Evolutionary conservation across 208 protist species (phyloP).

Genomic region (Sergeia podlipaevii): DNA sequence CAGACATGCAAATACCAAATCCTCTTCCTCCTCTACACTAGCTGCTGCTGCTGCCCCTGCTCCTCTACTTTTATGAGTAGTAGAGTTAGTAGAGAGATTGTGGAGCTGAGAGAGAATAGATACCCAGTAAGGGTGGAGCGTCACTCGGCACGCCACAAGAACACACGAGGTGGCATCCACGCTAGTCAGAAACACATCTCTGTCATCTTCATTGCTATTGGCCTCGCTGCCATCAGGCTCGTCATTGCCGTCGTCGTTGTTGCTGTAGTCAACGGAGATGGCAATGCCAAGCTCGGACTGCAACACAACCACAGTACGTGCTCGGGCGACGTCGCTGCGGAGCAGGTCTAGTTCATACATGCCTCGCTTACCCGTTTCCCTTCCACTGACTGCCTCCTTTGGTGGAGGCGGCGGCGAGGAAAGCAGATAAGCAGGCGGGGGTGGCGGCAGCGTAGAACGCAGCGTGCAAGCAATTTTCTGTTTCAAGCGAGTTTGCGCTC

Average conservation of each 20-base stretch:
- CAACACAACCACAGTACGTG: constrained; percentile 26
- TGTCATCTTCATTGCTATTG: constrained; percentile 4
- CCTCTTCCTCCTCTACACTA: no score
- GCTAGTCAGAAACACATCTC: constrained; percentile 30
- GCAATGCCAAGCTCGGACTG: constrained; percentile 36
- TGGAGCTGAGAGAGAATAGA: neutral
- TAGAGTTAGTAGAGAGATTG: no score
- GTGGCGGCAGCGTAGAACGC: no score
- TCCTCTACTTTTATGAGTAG: neutral
- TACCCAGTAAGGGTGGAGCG: constrained; percentile 19
- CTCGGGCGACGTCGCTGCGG: neutral
- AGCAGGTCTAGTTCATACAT: constrained; percentile 2
- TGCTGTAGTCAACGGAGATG: constrained; percentile 1
- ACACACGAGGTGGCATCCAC: constrained; percentile 57
- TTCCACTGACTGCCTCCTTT: neutral
- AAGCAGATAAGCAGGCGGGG: constrained; percentile 13
- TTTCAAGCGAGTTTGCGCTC: no score
- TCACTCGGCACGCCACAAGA: constrained; percentile 46
- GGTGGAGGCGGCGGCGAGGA: neutral
- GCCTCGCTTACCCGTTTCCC: neutral
- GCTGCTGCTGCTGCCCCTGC: neutral
- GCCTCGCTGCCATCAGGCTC: neutral
- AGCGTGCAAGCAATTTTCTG: no score
- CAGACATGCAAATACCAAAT: no score
- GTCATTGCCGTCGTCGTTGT: neutral